Conservation (phyloP, 2,329 filamentous ascomycete genomes). For the Sporothrix humicola region DNA sequence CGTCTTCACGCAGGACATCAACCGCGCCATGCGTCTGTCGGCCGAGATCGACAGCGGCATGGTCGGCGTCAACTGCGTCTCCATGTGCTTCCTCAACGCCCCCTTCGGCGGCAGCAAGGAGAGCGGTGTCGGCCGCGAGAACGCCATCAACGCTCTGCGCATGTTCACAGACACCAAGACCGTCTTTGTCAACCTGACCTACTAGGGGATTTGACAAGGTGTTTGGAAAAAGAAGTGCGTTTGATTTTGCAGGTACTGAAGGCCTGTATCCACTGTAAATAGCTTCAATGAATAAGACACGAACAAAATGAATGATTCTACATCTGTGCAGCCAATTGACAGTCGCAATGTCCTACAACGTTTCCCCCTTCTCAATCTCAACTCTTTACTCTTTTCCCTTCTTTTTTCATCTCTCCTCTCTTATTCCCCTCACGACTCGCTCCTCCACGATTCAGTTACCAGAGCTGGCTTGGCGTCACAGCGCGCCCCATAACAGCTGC, state of each 20-base stretch:
- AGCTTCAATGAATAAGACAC: slow-evolving; percentile 14
- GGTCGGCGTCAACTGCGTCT: slow-evolving; percentile 68
- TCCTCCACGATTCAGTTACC: slow-evolving; percentile 10
- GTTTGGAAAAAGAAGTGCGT: no score
- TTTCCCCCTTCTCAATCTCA: no score
- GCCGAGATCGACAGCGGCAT: slow-evolving; percentile 68
- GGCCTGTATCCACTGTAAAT: slow-evolving; percentile 21
- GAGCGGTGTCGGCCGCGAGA: slow-evolving; percentile 56
- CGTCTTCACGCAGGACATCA: slow-evolving; percentile 68
- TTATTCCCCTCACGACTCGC: not conserved
- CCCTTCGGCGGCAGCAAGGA: slow-evolving; percentile 60
- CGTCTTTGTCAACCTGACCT: slow-evolving; percentile 51
- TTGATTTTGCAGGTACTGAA: not conserved
- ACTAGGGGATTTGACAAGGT: not conserved
- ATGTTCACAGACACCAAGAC: slow-evolving; percentile 58
- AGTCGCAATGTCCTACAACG: no score
- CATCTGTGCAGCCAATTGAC: no score
- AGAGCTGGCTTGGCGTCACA: slow-evolving; percentile 12
- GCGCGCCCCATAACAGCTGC: not conserved
- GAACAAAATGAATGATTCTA: not conserved
- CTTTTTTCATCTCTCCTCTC: slow-evolving; percentile 10
- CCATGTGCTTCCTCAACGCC: slow-evolving; percentile 47
- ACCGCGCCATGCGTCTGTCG: slow-evolving; percentile 62
- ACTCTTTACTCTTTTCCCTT: not conserved
- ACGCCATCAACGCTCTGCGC: slow-evolving; percentile 54